Conservation (phyloP, 441 rosid species). For the Populus hybrid region DNA sequence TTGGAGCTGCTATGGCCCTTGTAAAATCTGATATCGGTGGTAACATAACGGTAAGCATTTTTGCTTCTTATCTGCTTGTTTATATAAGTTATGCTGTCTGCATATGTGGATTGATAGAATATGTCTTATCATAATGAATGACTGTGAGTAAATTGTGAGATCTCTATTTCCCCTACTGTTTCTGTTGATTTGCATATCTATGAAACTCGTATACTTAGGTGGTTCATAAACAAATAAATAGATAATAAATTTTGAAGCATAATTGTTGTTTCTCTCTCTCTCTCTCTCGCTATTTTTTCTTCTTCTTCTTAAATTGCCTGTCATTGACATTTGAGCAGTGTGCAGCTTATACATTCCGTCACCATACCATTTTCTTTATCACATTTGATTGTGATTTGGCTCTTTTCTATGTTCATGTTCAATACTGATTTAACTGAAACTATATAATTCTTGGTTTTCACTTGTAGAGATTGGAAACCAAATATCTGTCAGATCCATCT, state of each 20-base stretch:
- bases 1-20: constrained; percentile 86
- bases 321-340: neutral
- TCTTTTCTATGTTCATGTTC: neutral
- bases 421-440: neutral
- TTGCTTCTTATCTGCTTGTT: neutral
- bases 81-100: neutral
- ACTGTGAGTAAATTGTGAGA: neutral
- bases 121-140: neutral
- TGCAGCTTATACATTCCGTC: neutral
- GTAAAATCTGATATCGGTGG: constrained; percentile 91
- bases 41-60: constrained; percentile 58
- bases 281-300: neutral
- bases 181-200: neutral
- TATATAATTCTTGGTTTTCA: neutral
- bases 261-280: neutral
- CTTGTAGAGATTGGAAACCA: constrained; percentile 76
- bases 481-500: constrained; percentile 58
- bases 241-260: neutral
- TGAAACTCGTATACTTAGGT: neutral
- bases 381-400: neutral
- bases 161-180: neutral
- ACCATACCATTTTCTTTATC: neutral
- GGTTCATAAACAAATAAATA: neutral
- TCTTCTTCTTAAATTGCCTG: neutral
- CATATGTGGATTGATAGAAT: neutral